phyloP scores from a whole-genome alignment of 192 early-diverging fungal genomes.

The Podila minutissima region DNA sequence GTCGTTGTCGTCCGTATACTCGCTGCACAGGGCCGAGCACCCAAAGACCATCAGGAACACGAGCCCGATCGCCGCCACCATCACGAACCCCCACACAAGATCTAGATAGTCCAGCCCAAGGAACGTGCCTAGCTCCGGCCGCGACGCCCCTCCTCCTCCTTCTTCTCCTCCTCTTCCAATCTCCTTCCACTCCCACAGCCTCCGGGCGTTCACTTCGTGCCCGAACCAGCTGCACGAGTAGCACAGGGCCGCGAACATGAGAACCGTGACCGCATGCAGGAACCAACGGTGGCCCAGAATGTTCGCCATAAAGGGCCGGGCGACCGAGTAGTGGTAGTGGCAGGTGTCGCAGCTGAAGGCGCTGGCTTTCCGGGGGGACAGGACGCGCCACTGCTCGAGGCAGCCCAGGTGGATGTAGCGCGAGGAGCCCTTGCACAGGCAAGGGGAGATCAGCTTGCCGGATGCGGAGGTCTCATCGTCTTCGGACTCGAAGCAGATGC shows the following conservation, averaged over 20 bases:
- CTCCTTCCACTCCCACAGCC: background rate
- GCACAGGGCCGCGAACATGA: constrained; percentile 1
- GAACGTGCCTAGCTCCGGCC: background rate
- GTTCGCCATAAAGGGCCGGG: constrained; percentile 15
- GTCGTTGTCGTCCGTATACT: background rate
- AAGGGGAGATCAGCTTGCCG: constrained; percentile 29
- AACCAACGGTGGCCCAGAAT: constrained; percentile 24
- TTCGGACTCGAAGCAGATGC: constrained; percentile 39
- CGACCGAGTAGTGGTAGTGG: constrained; percentile 41
- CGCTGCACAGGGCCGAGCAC: background rate
- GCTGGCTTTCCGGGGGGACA: constrained; percentile 12
- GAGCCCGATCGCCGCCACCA: constrained; percentile 4
- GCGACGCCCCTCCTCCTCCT: background rate
- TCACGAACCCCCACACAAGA: constrained; percentile 5
- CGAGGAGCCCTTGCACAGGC: constrained; percentile 38
- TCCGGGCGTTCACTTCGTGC: background rate
- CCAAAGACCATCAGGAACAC: constrained; percentile 8
- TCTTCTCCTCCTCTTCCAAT: constrained; percentile 25
- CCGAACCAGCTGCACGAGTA: constrained; percentile 11
- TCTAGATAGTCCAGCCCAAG: constrained; percentile 27
- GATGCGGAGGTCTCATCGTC: constrained; percentile 15
- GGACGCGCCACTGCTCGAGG: constrained; percentile 27
- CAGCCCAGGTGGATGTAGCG: constrained; percentile 37
- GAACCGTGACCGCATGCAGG: background rate
- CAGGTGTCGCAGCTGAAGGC: constrained; percentile 33